These are phyloP conservation scores for Bertia moriformis DNA, from an alignment of 2,329 filamentous ascomycete genomes.

Conservation along the genomic window DNA sequence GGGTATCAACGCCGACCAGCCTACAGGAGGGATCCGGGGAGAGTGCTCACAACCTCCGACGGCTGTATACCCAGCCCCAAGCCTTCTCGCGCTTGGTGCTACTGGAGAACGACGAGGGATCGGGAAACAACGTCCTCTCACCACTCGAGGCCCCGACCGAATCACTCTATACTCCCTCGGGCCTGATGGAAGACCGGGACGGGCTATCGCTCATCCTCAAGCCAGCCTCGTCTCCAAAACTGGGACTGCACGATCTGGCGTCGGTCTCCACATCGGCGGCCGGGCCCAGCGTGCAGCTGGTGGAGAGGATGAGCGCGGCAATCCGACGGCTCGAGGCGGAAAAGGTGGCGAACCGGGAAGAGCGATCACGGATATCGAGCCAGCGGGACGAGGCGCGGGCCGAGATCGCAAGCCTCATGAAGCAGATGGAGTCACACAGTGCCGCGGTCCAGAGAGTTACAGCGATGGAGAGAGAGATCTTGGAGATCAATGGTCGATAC, in stretches of 20 bases:
- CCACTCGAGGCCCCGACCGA: slow-evolving; percentile 8
- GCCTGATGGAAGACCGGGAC: slow-evolving; percentile 28
- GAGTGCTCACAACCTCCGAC: too few species aligned
- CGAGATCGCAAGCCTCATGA: slow-evolving; percentile 82
- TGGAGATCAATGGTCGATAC: slow-evolving; percentile 61
- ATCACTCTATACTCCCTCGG: slow-evolving; percentile 21
- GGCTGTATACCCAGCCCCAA: not conserved
- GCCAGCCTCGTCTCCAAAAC: slow-evolving; percentile 44
- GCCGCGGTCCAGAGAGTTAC: slow-evolving; percentile 41
- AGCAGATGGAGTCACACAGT: slow-evolving; percentile 63
- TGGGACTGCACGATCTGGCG: slow-evolving; percentile 68
- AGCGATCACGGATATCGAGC: slow-evolving; percentile 62
- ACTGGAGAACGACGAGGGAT: slow-evolving; percentile 1
- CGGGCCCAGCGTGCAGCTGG: slow-evolving; percentile 83
- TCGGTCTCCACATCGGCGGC: slow-evolving; percentile 81
- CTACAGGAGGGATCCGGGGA: slow-evolving; percentile 23
- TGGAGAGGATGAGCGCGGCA: slow-evolving; percentile 88
- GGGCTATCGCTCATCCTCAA: slow-evolving; percentile 37
- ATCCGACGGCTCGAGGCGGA: slow-evolving; percentile 84
- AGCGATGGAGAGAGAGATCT: slow-evolving; percentile 54
- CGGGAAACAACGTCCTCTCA: slow-evolving; percentile 2
- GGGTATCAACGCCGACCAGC: slow-evolving; percentile 33
- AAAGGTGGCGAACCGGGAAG: slow-evolving; percentile 77
- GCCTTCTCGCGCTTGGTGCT: not conserved
- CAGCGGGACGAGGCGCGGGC: slow-evolving; percentile 85